Evolutionary conservation across 139 green algal species (phyloP).

Genomic region (Chlorella vulgaris): DNA sequence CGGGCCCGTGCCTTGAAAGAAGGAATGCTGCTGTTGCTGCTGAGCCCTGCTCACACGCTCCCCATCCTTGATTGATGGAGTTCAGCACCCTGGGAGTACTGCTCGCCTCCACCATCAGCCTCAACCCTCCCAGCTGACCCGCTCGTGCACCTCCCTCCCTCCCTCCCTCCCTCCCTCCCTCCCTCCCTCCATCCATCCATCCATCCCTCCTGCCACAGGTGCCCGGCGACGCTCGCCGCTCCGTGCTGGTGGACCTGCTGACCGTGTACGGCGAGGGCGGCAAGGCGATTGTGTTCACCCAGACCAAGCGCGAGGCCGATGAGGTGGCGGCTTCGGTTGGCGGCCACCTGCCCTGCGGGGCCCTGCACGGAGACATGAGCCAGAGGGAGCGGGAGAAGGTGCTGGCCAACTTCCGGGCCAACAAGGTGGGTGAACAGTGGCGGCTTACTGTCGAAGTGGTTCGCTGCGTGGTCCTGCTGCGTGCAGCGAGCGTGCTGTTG

Average conservation of each 20-base stretch:
- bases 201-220: slow-evolving; percentile 50
- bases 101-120: too few relatives aligned
- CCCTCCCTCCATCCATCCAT: too few relatives aligned
- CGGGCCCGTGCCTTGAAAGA: neutral
- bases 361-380: slow-evolving; percentile 76
- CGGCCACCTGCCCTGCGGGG: slow-evolving; percentile 47
- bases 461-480: neutral
- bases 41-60: neutral
- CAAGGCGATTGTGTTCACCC: slow-evolving; percentile 84
- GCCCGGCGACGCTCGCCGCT: slow-evolving; percentile 32
- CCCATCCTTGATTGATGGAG: too few relatives aligned
- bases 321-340: slow-evolving; percentile 71
- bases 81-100: too few relatives aligned
- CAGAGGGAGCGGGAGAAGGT: slow-evolving; percentile 64
- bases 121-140: too few relatives aligned
- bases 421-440: slow-evolving; percentile 27
- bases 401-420: slow-evolving; percentile 84
- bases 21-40: neutral
- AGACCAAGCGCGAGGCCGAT: slow-evolving; percentile 90
- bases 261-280: slow-evolving; percentile 77
- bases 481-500: neutral
- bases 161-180: too few relatives aligned
- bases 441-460: too few relatives aligned
- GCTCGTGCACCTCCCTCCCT: too few relatives aligned
- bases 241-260: slow-evolving; percentile 88